phyloP scores from a whole-genome alignment of 2,329 filamentous ascomycete genomes.

The Verticillium isaacii region DNA sequence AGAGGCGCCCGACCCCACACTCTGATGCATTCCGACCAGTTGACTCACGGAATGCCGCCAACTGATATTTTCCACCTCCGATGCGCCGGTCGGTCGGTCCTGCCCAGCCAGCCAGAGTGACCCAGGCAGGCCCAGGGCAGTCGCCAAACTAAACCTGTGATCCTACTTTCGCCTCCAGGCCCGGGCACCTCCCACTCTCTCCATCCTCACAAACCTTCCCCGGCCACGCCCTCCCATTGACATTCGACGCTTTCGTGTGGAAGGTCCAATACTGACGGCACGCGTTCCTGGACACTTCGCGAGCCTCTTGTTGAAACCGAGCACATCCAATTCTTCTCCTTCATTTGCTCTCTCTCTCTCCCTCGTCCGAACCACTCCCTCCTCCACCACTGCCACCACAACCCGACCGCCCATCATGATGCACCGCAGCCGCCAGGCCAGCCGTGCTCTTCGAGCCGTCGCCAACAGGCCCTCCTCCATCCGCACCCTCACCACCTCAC shows the following conservation, averaged over 20 bases:
- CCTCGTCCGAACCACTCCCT: slow-evolving; percentile 1
- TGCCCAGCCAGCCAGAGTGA: background rate
- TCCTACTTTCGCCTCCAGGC: background rate
- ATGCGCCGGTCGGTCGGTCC: slow-evolving; percentile 1
- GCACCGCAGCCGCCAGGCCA: slow-evolving; percentile 44
- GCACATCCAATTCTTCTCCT: background rate
- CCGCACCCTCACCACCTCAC: slow-evolving; percentile 35
- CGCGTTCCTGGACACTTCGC: background rate
- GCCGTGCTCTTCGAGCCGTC: slow-evolving; percentile 41
- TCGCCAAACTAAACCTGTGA: background rate
- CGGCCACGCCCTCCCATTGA: background rate
- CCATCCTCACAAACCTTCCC: background rate
- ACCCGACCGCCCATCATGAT: slow-evolving; percentile 26
- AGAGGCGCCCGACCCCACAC: slow-evolving; percentile 2
- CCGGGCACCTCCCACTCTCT: background rate
- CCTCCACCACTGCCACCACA: slow-evolving; percentile 5
- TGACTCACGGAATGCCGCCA: background rate
- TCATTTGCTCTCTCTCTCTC: slow-evolving; percentile 3
- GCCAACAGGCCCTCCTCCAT: slow-evolving; percentile 18
- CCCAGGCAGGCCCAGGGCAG: background rate
- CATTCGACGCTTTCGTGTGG: background rate
- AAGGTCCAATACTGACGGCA: background rate
- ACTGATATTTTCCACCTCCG: slow-evolving; percentile 4
- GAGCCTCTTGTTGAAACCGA: background rate
- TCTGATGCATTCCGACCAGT: background rate